phyloP scores from a whole-genome alignment of 352 stramenopile genomes.

The Globisporangium recalcitrans region DNA sequence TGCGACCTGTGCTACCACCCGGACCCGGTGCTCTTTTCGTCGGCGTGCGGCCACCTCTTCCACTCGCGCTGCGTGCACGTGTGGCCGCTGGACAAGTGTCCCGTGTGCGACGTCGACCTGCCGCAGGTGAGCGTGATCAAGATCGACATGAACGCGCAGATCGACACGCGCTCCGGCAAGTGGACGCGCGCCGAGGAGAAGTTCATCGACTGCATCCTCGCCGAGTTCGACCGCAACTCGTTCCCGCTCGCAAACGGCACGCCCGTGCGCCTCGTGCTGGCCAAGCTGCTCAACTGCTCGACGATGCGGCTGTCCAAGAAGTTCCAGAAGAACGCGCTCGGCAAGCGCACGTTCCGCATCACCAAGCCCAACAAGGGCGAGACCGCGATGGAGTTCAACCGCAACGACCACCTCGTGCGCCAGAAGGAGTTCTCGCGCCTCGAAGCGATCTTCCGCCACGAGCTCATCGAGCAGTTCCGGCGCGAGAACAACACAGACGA shows the following conservation, averaged over 20 bases:
- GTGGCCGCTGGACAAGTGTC: conserved; percentile 65
- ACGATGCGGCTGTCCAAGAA: conserved; percentile 89
- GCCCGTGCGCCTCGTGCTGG: conserved; percentile 74
- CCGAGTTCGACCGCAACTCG: conserved; percentile 73
- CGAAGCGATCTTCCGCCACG: conserved; percentile 73
- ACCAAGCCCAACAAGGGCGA: conserved; percentile 58
- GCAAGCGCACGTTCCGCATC: conserved; percentile 82
- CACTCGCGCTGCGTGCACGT: conserved; percentile 81
- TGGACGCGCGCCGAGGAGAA: conserved; percentile 83
- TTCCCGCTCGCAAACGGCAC: conserved; percentile 79
- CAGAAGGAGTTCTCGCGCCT: conserved; percentile 68
- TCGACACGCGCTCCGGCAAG: conserved; percentile 72
- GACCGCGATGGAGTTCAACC: conserved; percentile 67
- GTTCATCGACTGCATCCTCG: conserved; percentile 79
- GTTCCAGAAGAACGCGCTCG: conserved; percentile 86
- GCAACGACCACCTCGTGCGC: conserved; percentile 51
- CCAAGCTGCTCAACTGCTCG: conserved; percentile 85
- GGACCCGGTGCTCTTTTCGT: conserved; percentile 67
- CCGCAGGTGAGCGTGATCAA: conserved; percentile 55
- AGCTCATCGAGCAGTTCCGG: conserved; percentile 76
- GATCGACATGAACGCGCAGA: conserved; percentile 70
- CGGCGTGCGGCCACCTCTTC: conserved; percentile 77
- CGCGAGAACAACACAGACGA: conserved; percentile 83
- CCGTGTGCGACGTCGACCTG: conserved; percentile 52
- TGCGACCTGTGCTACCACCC: conserved; percentile 79